phyloP scores from a whole-genome alignment of 495 filamentous ascomycete species.

The Penicillium crystallinum region DNA sequence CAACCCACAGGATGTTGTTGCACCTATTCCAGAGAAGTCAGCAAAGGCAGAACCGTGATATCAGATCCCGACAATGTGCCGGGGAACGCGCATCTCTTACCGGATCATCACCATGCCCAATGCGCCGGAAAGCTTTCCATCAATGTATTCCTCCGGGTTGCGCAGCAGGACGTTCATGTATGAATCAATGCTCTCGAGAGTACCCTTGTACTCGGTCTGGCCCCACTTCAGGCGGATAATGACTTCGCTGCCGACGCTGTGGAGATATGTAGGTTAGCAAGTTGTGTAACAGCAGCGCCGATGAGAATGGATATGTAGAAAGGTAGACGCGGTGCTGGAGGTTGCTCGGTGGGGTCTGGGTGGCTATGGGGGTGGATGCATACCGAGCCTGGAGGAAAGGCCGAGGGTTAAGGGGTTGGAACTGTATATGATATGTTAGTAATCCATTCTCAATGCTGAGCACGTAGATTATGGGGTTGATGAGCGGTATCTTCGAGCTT shows the following conservation, averaged over 20 bases:
- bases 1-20: conserved; percentile 96
- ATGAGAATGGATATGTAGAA: neutral
- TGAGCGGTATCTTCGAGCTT: conserved; percentile 8
- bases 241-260: conserved; percentile 81
- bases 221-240: conserved; percentile 95
- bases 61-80: neutral
- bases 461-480: neutral
- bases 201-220: conserved; percentile 92
- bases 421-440: conserved; percentile 38
- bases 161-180: conserved; percentile 98
- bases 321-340: neutral
- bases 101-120: conserved; percentile 90
- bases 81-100: conserved; percentile 40
- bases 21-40: conserved; percentile 48
- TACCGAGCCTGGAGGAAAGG: conserved; percentile 86
- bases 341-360: neutral
- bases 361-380: conserved; percentile 20
- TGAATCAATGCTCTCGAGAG: conserved; percentile 85
- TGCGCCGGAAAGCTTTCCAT: conserved; percentile 75
- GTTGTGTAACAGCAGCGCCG: neutral
- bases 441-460: neutral
- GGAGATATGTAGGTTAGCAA: conserved; percentile 8
- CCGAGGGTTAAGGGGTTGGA: conserved; percentile 85
- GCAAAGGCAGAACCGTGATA: neutral
- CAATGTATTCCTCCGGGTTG: conserved; percentile 85